These are phyloP conservation scores for Dendrothele bispora DNA, from an alignment of 768 basidiomycete genomes.

Conservation along the genomic window DNA sequence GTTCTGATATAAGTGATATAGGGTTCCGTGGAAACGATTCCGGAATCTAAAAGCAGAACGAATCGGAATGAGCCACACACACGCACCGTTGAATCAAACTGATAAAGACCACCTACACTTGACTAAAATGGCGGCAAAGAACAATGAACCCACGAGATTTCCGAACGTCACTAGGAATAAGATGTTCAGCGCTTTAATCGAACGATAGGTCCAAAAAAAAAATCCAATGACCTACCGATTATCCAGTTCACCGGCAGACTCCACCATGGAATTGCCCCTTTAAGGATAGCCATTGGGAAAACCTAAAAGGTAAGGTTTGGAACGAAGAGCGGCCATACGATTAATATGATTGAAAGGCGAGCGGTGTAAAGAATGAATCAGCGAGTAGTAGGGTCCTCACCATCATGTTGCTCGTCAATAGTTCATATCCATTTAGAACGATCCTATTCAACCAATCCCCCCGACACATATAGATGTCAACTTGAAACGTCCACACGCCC, in stretches of 20 bases:
- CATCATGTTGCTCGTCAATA: conserved; percentile 79
- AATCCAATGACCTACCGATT: conserved; percentile 49
- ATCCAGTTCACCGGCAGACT: conserved; percentile 66
- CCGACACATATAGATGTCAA: no score
- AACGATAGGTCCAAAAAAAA: background rate
- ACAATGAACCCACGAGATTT: conserved; percentile 67
- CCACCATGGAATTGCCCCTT: conserved; percentile 69
- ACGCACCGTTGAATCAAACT: background rate
- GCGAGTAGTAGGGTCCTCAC: no score
- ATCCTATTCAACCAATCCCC: no score
- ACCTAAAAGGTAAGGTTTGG: conserved; percentile 34
- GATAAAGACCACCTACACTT: conserved; percentile 48
- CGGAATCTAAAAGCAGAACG: conserved; percentile 43
- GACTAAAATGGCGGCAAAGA: conserved; percentile 66
- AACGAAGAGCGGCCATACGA: no score
- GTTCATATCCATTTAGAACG: conserved; percentile 66
- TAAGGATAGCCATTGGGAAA: conserved; percentile 68
- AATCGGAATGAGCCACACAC: background rate
- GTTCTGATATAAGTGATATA: conserved; percentile 51
- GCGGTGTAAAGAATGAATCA: no score
- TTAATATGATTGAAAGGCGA: no score
- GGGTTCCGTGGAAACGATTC: conserved; percentile 57
- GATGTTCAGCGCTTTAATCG: background rate
- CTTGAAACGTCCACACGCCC: background rate
- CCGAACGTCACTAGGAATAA: conserved; percentile 55